Percentiles rank a stretch among this genome's conserved stretches.
Evolutionary conservation across 345 rosid species (phyloP).

Genomic region (Trapa incisa): DNA sequence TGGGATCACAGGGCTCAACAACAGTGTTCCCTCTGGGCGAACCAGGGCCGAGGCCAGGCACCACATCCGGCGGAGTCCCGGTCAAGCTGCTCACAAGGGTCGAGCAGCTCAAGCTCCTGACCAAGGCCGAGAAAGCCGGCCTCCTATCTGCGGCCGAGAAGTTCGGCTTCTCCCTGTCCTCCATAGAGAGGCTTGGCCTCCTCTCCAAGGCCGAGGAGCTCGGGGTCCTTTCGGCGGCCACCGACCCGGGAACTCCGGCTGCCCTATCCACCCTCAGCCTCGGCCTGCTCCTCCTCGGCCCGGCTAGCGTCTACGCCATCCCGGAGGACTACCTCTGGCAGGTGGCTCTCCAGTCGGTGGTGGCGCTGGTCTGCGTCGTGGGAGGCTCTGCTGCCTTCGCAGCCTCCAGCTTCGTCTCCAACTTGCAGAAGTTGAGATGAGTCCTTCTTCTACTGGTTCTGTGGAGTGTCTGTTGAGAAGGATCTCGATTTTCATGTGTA

Average conservation of each 20-base stretch:
- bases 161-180: slow-evolving; percentile 63
- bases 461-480: background rate
- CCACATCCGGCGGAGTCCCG: slow-evolving; percentile 15
- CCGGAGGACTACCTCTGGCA: slow-evolving; percentile 78
- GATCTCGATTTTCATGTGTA: no score
- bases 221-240: slow-evolving; percentile 80
- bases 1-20: slow-evolving; percentile 21
- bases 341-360: slow-evolving; percentile 42
- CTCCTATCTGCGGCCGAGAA: slow-evolving; percentile 84
- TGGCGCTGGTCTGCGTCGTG: slow-evolving; percentile 42
- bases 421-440: slow-evolving; percentile 61
- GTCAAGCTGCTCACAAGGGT: slow-evolving; percentile 84
- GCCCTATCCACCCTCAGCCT: slow-evolving; percentile 50
- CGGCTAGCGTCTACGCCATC: slow-evolving; percentile 55
- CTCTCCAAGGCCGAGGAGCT: slow-evolving; percentile 86
- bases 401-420: slow-evolving; percentile 63
- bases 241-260: slow-evolving; percentile 66
- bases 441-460: background rate
- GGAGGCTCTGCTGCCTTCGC: slow-evolving; percentile 93
- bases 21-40: slow-evolving; percentile 34
- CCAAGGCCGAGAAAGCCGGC: slow-evolving; percentile 87
- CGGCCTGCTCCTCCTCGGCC: slow-evolving; percentile 64
- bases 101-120: slow-evolving; percentile 76
- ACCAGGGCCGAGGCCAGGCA: slow-evolving; percentile 29
- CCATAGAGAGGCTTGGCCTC: slow-evolving; percentile 84